phyloP scores from a whole-genome alignment of 768 basidiomycete species.

The Solioccasus polychromus region DNA sequence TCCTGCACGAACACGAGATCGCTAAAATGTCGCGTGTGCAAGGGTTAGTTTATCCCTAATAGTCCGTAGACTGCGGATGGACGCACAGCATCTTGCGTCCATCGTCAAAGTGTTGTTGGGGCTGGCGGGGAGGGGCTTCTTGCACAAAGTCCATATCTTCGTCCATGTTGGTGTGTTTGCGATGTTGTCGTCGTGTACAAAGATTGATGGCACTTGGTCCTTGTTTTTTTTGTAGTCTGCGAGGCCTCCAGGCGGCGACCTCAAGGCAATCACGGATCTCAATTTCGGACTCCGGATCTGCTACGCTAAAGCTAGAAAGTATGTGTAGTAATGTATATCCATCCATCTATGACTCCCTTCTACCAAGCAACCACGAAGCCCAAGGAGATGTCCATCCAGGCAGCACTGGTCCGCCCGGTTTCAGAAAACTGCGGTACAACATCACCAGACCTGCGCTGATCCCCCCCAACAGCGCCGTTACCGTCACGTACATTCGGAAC shows the following conservation, averaged over 20 bases:
- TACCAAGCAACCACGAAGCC: constrained; percentile 65
- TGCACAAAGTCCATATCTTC: constrained; percentile 73
- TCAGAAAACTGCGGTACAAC: constrained; percentile 63
- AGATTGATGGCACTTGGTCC: constrained; percentile 16
- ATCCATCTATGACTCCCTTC: constrained; percentile 35
- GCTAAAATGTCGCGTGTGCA: constrained; percentile 35
- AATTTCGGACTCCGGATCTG: constrained; percentile 36
- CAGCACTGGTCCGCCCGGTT: constrained; percentile 54
- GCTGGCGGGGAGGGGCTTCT: constrained; percentile 33
- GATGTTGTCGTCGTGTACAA: constrained; percentile 6
- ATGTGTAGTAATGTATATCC: constrained; percentile 9
- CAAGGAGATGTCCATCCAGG: constrained; percentile 57
- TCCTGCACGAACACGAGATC: constrained; percentile 96
- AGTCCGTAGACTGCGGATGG: constrained; percentile 7
- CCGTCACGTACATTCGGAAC: constrained; percentile 66
- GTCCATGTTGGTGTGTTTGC: constrained; percentile 51
- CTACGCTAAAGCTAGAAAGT: constrained; percentile 12
- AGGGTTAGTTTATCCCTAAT: constrained; percentile 18
- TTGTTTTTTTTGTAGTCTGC: constrained; percentile 16
- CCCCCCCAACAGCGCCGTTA: constrained; percentile 73
- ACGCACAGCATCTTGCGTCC: constrained; percentile 75
- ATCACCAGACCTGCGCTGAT: constrained; percentile 69
- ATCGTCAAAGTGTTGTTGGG: constrained; percentile 35
- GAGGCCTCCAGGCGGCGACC: constrained; percentile 29
- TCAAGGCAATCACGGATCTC: constrained; percentile 38